Evolutionary conservation across 2,329 filamentous ascomycete genomes (phyloP), one percentile per base, ranked within the genome.

Genomic region (Cladosporium sp.): DNA sequence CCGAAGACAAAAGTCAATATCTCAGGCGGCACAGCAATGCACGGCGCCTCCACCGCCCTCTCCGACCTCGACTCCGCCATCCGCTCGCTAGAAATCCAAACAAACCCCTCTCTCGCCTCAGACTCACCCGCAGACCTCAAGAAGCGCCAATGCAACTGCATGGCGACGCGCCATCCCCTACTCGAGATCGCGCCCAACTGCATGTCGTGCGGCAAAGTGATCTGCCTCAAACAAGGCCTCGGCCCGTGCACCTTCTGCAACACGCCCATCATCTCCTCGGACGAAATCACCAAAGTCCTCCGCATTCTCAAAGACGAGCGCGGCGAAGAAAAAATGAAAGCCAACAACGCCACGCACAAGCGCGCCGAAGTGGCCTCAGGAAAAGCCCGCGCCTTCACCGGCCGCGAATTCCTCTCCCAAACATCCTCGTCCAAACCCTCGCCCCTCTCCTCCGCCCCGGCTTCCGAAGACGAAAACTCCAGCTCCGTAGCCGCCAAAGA

Each of bases 131-230:
- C 79, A 54, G 74, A 83, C 19, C 70, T 72, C 20, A 72, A 73
- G 9, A 77, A 82, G 44, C 80, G 86, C 5, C 83, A 83, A 50
- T 99, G 93, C 69, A 87, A 87, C 61, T 99, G 93, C 68, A 89
- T 95, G 63, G 93, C 88, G 0, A 84, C 87, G 0, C 82, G 88
- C 1, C 93, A 99, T 67, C 88, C 92, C 1, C 79, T 97, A 2
- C 85, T 96, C 39, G 82, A 82, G n/a, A 90, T 92, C 0, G 90
- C 91, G 0, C 93, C 93, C 1, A 99, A 97, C 66, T 99, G 93
- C 65, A 73, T 95, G 13, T 85, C 80, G 39, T 99, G 93, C 62
- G 93, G 93, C 53, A 97, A 97, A 67, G 89, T 99, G 9, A 85
- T 97, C 49, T 99, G 93, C 67, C 83, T 95, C 19, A 91, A 93